Base-by-base conservation (phyloP, 1,139 yeast species). In the Pichia terricola region DNA sequence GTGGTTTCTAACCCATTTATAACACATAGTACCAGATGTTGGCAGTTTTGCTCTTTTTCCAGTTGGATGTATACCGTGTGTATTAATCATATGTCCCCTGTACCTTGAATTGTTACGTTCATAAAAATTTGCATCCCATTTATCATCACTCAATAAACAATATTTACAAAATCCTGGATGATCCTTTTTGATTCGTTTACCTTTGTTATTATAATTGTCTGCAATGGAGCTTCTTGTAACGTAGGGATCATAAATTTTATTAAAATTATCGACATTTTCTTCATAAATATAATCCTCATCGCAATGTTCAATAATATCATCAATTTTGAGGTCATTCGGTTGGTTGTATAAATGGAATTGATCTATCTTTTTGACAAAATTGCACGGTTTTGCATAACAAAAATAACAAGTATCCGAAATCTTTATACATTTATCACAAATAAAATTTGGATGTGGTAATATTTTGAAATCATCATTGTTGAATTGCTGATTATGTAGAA, bases 71-170 rank as follows among this genome's bases (percentile, higher is more conserved):
- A 50, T 42, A 3, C 53, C 53, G 36, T 50, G 53, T 4, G 53
- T 50, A 34, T 50, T 50, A 28, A 50, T 47, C 41, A 50, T 38
- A 34, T 50, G 53, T 3, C 53, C 53, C 28, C 53, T 44, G 25
- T 50, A 50, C 3, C 52, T 40, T 28, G 53, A 50, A 35, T 50
- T 50, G 9, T 50, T 50, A 3, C 53, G 32, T 35, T 50, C 47
- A 42, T 40, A 48, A 34, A 50, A 50, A 28, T 50, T 42, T 5
- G 39, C 26, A 25, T 48, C 45, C 44, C 52, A 48, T 8, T 35
- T 42, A 3, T 34, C 28, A 3, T 28, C 30, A 16, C 35, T 31
- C 16, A 44, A n/a, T 32, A 44, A 33, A 32, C 53, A 50, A 31
- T 42, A 50, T 6, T 47, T 46, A 32, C 53, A 50, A 38, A 48